Evolutionary conservation across 1,284 basidiomycete genomes (phyloP).

Genomic region (Porodaedalea pini): DNA sequence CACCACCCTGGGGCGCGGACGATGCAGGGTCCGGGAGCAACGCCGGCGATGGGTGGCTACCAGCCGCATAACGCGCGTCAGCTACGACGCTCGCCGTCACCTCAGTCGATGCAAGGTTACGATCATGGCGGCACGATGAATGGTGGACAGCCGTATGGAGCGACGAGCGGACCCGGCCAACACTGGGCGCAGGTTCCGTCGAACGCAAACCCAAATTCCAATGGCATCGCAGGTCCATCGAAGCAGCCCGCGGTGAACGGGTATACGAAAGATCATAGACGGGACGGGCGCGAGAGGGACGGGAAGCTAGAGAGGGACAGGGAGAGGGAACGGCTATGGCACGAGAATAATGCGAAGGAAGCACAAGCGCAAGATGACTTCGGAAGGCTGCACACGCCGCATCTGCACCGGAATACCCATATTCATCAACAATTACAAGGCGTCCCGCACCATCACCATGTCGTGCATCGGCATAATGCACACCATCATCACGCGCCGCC

Average conservation of each 20-base stretch:
- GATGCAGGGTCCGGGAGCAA: conserved; percentile 17
- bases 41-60: conserved; percentile 6
- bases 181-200: conserved; percentile 18
- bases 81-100: conserved; percentile 15
- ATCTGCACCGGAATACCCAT: conserved; percentile 14
- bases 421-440: conserved; percentile 19
- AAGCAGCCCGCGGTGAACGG: conserved; percentile 20
- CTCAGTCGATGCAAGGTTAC: conserved; percentile 11
- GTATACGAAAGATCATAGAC: conserved; percentile 18
- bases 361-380: conserved; percentile 11
- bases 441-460: conserved; percentile 20
- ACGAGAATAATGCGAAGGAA: conserved; percentile 19
- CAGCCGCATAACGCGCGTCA: conserved; percentile 11
- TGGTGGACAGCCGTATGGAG: conserved; percentile 15
- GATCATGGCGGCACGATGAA: conserved; percentile 16
- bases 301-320: conserved; percentile 18
- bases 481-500: conserved; percentile 18
- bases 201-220: conserved; percentile 1
- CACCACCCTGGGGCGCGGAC: conserved; percentile 13
- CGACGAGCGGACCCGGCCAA: conserved; percentile 19
- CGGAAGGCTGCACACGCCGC: conserved; percentile 7
- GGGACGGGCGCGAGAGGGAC: conserved; percentile 17
- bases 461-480: conserved; percentile 15
- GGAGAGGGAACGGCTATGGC: conserved; percentile 18
- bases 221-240: conserved; percentile 16